Evolutionary conservation across 2,329 filamentous ascomycete species (phyloP).

Genomic region (Phoma herbarum): DNA sequence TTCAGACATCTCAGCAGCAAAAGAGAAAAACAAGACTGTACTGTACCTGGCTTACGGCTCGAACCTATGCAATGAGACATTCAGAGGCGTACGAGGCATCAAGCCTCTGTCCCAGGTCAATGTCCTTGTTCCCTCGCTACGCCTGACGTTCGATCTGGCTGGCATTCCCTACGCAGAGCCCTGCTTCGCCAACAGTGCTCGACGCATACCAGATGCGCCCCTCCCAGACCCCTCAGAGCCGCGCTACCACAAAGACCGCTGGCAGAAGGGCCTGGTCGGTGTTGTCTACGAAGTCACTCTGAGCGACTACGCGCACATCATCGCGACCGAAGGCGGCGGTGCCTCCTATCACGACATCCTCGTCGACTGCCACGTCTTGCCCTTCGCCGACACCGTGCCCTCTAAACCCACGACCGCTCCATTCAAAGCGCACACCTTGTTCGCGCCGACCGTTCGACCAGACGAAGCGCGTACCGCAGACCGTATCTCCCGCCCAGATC

Average conservation of each 20-base stretch:
- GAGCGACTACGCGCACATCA: slow-evolving; percentile 82
- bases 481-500: slow-evolving; percentile 68
- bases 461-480: slow-evolving; percentile 36
- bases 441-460: slow-evolving; percentile 63
- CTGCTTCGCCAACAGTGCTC: slow-evolving; percentile 85
- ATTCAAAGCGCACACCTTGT: slow-evolving; percentile 87
- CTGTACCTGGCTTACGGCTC: slow-evolving; percentile 79
- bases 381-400: slow-evolving; percentile 67
- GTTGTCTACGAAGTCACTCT: slow-evolving; percentile 94
- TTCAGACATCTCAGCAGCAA: slow-evolving; percentile 20
- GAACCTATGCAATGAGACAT: slow-evolving; percentile 83
- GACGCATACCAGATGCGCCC: slow-evolving; percentile 55
- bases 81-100: slow-evolving; percentile 79
- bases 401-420: slow-evolving; percentile 67
- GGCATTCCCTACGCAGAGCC: slow-evolving; percentile 88
- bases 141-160: slow-evolving; percentile 83
- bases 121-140: slow-evolving; percentile 80
- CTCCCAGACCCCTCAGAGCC: slow-evolving; percentile 38
- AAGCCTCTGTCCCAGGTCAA: slow-evolving; percentile 81
- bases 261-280: slow-evolving; percentile 85
- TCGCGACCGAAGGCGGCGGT: slow-evolving; percentile 90
- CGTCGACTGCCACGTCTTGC: slow-evolving; percentile 78
- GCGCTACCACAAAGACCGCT: slow-evolving; percentile 65
- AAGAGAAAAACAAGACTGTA: slow-evolving; percentile 48
- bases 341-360: slow-evolving; percentile 83